phyloP scores from a whole-genome alignment of 1,139 yeast genomes.

The Torulaspora pretoriensis region DNA sequence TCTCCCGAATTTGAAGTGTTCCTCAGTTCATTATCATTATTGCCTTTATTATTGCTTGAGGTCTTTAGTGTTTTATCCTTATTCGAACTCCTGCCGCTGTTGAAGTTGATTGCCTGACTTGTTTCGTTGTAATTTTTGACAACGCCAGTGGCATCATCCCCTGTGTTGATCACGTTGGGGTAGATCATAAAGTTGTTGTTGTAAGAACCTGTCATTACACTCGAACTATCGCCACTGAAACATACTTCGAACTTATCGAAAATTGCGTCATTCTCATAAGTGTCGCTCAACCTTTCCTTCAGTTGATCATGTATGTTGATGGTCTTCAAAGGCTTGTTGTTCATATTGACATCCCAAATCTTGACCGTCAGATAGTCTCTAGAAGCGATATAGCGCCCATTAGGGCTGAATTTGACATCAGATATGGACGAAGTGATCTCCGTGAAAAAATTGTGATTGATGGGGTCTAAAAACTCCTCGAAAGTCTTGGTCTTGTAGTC shows the following conservation, averaged over 20 bases:
- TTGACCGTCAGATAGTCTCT: slow-evolving; percentile 97
- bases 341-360: slow-evolving; percentile 98
- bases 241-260: slow-evolving; percentile 98
- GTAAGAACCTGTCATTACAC: slow-evolving; percentile 96
- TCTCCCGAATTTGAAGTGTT: slow-evolving; percentile 3
- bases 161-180: slow-evolving; percentile 62
- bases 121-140: slow-evolving; percentile 22
- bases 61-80: slow-evolving; percentile 14
- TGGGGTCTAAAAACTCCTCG: slow-evolving; percentile 91
- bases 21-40: slow-evolving; percentile 8
- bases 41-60: slow-evolving; percentile 12
- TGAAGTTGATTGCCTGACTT: slow-evolving; percentile 8
- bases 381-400: slow-evolving; percentile 91
- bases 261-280: slow-evolving; percentile 97
- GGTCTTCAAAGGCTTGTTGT: slow-evolving; percentile 87
- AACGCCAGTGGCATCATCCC: slow-evolving; percentile 20
- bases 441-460: slow-evolving; percentile 91
- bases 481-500: slow-evolving; percentile 84
- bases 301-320: slow-evolving; percentile 94
- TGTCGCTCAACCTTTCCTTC: slow-evolving; percentile 89
- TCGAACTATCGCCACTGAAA: slow-evolving; percentile 87
- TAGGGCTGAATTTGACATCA: slow-evolving; percentile 87
- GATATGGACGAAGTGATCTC: slow-evolving; percentile 94
- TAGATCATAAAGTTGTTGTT: slow-evolving; percentile 96
- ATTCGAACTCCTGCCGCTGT: slow-evolving; percentile 9